Conservation (phyloP, 306 rosid genomes). For the Malus sylvestris region DNA sequence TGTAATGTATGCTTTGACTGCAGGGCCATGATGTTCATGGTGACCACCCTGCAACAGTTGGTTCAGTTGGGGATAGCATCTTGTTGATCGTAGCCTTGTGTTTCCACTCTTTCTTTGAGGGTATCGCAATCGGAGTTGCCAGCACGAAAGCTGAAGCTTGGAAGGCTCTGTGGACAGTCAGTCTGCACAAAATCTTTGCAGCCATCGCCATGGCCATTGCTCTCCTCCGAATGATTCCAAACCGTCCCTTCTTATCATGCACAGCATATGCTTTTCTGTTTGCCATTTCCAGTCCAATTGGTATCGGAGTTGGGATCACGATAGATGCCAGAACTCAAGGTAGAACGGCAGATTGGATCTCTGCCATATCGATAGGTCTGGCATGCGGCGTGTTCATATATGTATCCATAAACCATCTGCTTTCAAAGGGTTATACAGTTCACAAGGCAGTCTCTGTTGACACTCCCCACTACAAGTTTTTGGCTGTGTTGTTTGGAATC, state of each 20-base stretch:
- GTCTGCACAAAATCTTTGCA: constrained; percentile 76
- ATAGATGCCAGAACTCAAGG: constrained; percentile 76
- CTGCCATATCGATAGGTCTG: constrained; percentile 65
- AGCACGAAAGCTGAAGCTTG: constrained; percentile 62
- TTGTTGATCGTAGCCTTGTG: constrained; percentile 61
- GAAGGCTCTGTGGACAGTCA: constrained; percentile 81
- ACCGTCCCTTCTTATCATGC: constrained; percentile 48
- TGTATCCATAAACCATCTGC: constrained; percentile 66
- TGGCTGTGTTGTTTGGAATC: constrained; percentile 58
- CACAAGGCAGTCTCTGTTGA: constrained; percentile 29
- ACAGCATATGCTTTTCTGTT: constrained; percentile 58
- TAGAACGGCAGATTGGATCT: constrained; percentile 62
- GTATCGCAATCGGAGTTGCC: constrained; percentile 71
- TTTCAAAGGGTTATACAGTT: constrained; percentile 52
- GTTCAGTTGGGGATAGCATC: constrained; percentile 58
- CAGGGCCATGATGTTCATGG: constrained; percentile 30
- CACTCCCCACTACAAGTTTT: constrained; percentile 36
- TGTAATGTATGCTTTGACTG: neutral
- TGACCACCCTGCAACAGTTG: constrained; percentile 23
- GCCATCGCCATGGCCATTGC: constrained; percentile 90
- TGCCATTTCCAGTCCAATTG: constrained; percentile 75
- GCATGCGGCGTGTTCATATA: constrained; percentile 85
- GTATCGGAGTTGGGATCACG: constrained; percentile 61
- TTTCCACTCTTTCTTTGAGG: constrained; percentile 74
- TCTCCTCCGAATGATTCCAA: constrained; percentile 67